A percentile compares a stretch with the other conserved stretches of the same genome.
These are phyloP conservation scores for Hypoxylon intermedium DNA, from an alignment of 495 filamentous ascomycete species.

Conservation along the genomic window DNA sequence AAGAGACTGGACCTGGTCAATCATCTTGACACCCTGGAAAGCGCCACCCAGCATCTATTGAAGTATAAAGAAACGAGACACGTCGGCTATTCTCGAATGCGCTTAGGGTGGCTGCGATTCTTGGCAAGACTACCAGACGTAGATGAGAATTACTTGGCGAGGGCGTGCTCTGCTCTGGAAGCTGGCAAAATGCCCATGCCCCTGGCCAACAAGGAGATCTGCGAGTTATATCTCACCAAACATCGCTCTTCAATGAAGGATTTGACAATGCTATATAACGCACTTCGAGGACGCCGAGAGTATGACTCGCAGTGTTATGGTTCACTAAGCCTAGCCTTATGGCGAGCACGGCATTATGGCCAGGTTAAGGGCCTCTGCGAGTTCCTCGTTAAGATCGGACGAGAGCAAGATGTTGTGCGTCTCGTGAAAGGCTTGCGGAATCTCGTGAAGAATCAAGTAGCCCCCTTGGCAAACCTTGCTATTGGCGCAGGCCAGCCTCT, in stretches of 20 bases:
- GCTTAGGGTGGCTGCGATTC: slow-evolving; percentile 35
- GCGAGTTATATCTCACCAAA: slow-evolving; percentile 30
- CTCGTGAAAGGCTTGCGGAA: slow-evolving; percentile 14
- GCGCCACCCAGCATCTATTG: slow-evolving; percentile 18
- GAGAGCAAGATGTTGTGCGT: slow-evolving; percentile 26
- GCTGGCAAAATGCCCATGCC: slow-evolving; percentile 1
- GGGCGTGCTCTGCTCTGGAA: slow-evolving; percentile 27
- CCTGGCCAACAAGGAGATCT: slow-evolving; percentile 27
- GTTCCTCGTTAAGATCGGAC: slow-evolving; percentile 23
- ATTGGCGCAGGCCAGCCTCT: slow-evolving; percentile 19
- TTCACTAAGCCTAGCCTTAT: slow-evolving; percentile 8
- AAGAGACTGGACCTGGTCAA: slow-evolving; percentile 16
- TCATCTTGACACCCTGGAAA: slow-evolving; percentile 27
- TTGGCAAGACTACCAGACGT: slow-evolving; percentile 34
- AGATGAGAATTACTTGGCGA: slow-evolving; percentile 15
- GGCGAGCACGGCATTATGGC: slow-evolving; percentile 11
- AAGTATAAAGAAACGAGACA: slow-evolving; percentile 9
- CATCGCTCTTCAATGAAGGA: slow-evolving; percentile 16
- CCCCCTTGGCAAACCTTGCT: slow-evolving; percentile 22
- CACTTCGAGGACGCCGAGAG: neutral
- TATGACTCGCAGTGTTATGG: slow-evolving; percentile 12
- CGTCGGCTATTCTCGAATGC: slow-evolving; percentile 14
- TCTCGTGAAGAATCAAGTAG: slow-evolving; percentile 5
- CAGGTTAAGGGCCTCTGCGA: slow-evolving; percentile 17
- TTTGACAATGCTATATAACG: neutral